Evolutionary conservation across 768 basidiomycete species (phyloP), one percentile per base, ranked within the genome.

Genomic region (Termitomyces sp.): DNA sequence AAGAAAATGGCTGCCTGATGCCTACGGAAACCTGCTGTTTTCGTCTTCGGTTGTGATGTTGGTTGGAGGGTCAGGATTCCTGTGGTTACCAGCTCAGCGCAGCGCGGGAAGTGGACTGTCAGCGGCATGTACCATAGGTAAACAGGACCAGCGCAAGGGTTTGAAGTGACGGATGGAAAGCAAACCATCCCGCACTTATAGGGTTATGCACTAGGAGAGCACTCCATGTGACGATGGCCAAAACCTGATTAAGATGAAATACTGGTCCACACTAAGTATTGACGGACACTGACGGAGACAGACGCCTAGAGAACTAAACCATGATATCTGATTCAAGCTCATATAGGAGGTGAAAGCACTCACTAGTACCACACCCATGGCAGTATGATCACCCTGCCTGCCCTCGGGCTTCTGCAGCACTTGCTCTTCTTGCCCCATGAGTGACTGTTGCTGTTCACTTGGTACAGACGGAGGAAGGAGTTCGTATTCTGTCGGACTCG

Each of bases 61-160:
- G 86, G 86, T 61, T 88, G 91, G 11, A 88, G 83, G 23, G 89
- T 90, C 62, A 89, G 65, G 42, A 94, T 82, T 7, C 85, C 90
- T 90, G 50, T 32, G 16, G n/a, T 4, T 11, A 52, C 23, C 17
- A 21, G 6, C 27, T 54, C 37, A 53, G 27, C 37, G 6, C 12
- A 28, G 6, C 11, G 9, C 12, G 40, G 35, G 34, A 25, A 43
- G 4, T 11, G 30, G 2, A 19, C 17, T 28, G n/a, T 12, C 44
- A 32, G 42, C 7, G 16, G 17, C 37, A 19, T 75, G 41, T 55
- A 88, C 91, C 89, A 61, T 84, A 83, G 6, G 82, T 79, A 66
- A 89, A 79, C 40, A 77, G 71, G 3, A 73, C 67, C 39, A 91
- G 62, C 1, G 82, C 80, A 12, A 85, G 67, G 14, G 74, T 79